Conservation (phyloP, 768 basidiomycete species). For the Suillus lakei region DNA sequence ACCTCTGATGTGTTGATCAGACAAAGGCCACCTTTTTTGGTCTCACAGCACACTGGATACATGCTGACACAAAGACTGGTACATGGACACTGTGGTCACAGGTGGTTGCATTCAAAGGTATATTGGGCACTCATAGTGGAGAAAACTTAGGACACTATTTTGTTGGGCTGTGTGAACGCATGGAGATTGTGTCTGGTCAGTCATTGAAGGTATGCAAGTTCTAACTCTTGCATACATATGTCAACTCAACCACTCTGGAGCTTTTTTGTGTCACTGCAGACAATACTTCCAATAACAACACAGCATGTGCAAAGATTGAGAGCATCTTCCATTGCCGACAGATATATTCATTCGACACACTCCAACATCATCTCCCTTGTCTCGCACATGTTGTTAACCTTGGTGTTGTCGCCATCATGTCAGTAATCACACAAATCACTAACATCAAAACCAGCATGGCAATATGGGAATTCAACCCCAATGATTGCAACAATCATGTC, state of each 20-base stretch:
- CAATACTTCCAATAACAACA: slow-evolving; percentile 31
- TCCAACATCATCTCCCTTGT: slow-evolving; percentile 28
- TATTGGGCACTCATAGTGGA: slow-evolving; percentile 30
- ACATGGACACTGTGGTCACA: slow-evolving; percentile 26
- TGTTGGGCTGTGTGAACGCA: slow-evolving; percentile 25
- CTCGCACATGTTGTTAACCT: slow-evolving; percentile 38
- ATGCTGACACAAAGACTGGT: slow-evolving; percentile 13
- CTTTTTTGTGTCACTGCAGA: slow-evolving; percentile 27
- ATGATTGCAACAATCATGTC: slow-evolving; percentile 24
- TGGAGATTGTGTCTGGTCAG: slow-evolving; percentile 24
- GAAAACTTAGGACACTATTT: slow-evolving; percentile 33
- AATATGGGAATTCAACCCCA: slow-evolving; percentile 42
- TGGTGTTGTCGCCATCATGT: slow-evolving; percentile 33
- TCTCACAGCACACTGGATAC: slow-evolving; percentile 25
- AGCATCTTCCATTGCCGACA: slow-evolving; percentile 12
- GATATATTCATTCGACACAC: slow-evolving; percentile 17
- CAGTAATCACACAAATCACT: slow-evolving; percentile 32
- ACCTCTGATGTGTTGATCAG: slow-evolving; percentile 24
- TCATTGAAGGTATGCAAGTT: slow-evolving; percentile 27
- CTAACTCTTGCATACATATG: background rate
- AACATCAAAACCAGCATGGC: slow-evolving; percentile 31
- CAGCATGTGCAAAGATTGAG: slow-evolving; percentile 21
- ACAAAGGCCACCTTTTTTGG: slow-evolving; percentile 30
- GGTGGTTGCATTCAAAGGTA: slow-evolving; percentile 27
- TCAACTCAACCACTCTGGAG: slow-evolving; percentile 17